Evolutionary conservation across 2,329 filamentous ascomycete species (phyloP).

Genomic region (Epichloe amarillans): DNA sequence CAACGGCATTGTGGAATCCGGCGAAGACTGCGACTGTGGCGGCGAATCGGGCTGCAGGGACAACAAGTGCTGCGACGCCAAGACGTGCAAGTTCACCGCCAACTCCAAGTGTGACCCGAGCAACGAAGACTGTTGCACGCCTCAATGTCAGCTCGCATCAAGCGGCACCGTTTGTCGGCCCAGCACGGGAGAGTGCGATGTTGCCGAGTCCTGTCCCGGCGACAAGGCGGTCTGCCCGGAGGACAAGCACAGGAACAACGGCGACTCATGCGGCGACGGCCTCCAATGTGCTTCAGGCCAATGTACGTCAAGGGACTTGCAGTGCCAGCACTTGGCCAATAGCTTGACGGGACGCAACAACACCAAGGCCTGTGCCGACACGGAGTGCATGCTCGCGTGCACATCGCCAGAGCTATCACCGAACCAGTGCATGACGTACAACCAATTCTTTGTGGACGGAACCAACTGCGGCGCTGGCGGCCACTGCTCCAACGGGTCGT

Average conservation of each 20-base stretch:
- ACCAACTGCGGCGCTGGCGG: slow-evolving; percentile 75
- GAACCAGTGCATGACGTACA: slow-evolving; percentile 58
- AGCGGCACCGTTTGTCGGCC: slow-evolving; percentile 64
- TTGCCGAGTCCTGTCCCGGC: slow-evolving; percentile 71
- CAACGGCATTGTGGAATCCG: slow-evolving; percentile 90
- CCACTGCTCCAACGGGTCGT: slow-evolving; percentile 64
- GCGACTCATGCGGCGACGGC: slow-evolving; percentile 53
- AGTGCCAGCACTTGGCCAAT: slow-evolving; percentile 78
- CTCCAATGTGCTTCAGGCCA: slow-evolving; percentile 82
- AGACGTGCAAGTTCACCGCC: slow-evolving; percentile 71
- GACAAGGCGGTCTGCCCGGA: slow-evolving; percentile 57
- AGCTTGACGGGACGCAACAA: slow-evolving; percentile 59
- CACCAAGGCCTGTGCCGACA: slow-evolving; percentile 58
- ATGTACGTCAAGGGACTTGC: slow-evolving; percentile 81
- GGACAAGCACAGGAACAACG: slow-evolving; percentile 59
- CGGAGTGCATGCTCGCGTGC: slow-evolving; percentile 65
- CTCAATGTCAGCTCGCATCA: slow-evolving; percentile 51
- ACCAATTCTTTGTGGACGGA: slow-evolving; percentile 89
- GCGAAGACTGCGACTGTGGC: slow-evolving; percentile 94
- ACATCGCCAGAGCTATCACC: slow-evolving; percentile 52
- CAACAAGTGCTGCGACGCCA: slow-evolving; percentile 73
- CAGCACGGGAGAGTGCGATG: slow-evolving; percentile 72
- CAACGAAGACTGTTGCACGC: slow-evolving; percentile 72
- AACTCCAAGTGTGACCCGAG: slow-evolving; percentile 65
- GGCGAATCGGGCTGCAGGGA: slow-evolving; percentile 55